A percentile compares a stretch with the other conserved stretches of the same genome.
phyloP scores from a whole-genome alignment of 441 rosid species.

The Rhodomyrtus psidioides region DNA sequence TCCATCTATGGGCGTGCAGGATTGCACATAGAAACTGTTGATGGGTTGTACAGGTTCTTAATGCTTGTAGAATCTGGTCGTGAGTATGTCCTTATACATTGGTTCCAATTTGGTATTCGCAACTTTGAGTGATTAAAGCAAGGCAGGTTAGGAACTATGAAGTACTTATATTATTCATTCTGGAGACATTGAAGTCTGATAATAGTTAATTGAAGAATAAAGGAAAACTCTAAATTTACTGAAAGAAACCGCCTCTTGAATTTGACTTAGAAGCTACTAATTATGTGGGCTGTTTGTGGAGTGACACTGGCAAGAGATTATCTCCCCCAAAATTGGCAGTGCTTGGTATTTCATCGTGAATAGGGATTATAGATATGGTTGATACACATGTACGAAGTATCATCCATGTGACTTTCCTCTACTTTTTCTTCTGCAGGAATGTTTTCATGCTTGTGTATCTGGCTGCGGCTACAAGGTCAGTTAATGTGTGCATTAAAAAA shows the following conservation, averaged over 20 bases:
- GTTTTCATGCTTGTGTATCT: slow-evolving; percentile 81
- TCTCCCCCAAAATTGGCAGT: not conserved
- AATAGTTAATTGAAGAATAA: not conserved
- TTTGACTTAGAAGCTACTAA: not conserved
- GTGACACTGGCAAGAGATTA: not conserved
- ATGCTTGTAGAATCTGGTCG: not conserved
- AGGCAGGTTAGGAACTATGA: not conserved
- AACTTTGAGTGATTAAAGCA: not conserved
- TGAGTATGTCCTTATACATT: not conserved
- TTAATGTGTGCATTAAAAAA: not conserved
- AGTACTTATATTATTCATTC: not conserved
- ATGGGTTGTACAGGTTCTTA: not conserved
- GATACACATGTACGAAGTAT: not conserved
- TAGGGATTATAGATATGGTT: not conserved
- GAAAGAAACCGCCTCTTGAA: not conserved
- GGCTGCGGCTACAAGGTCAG: slow-evolving; percentile 91
- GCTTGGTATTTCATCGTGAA: not conserved
- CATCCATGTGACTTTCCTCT: not conserved
- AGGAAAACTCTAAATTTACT: not conserved
- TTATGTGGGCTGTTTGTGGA: not conserved
- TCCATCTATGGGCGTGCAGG: not conserved
- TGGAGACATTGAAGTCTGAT: not conserved
- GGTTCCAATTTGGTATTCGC: not conserved
- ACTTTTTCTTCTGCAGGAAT: slow-evolving; percentile 40
- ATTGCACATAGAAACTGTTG: not conserved